Conservation (phyloP, 1,284 basidiomycete genomes). For the Cronartium quercuum region DNA sequence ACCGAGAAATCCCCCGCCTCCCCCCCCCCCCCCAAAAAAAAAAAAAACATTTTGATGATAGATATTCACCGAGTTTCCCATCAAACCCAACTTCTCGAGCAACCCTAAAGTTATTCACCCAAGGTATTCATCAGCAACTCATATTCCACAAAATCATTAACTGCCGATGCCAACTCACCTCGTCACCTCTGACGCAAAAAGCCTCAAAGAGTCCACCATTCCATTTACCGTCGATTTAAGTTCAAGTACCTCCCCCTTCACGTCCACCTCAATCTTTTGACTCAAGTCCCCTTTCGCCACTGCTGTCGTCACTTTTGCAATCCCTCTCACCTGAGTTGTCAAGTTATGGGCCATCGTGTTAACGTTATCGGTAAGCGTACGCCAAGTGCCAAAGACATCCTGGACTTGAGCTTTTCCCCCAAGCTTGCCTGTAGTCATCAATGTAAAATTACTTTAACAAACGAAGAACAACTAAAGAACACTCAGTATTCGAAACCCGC, state of each 20-base stretch:
- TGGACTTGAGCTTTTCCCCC: slow-evolving; percentile 52
- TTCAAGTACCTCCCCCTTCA: slow-evolving; percentile 50
- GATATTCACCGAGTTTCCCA: slow-evolving; percentile 48
- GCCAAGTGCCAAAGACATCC: slow-evolving; percentile 53
- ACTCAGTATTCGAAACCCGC: slow-evolving; percentile 67
- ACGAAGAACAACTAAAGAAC: slow-evolving; percentile 52
- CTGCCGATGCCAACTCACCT: slow-evolving; percentile 3
- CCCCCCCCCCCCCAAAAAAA: too few relatives aligned
- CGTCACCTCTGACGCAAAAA: slow-evolving; percentile 50
- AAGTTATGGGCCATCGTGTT: slow-evolving; percentile 51
- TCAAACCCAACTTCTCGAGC: slow-evolving; percentile 50
- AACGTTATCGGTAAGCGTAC: slow-evolving; percentile 51
- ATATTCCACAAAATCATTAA: background rate
- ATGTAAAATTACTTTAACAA: slow-evolving; percentile 45
- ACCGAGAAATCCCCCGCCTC: too few relatives aligned
- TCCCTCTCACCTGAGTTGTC: slow-evolving; percentile 46
- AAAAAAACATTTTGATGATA: slow-evolving; percentile 45
- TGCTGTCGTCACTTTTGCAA: slow-evolving; percentile 50
- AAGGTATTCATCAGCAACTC: background rate
- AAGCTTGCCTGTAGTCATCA: slow-evolving; percentile 49
- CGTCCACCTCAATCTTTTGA: slow-evolving; percentile 50
- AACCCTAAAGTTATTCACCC: slow-evolving; percentile 55
- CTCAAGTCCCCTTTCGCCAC: slow-evolving; percentile 50
- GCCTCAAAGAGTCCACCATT: slow-evolving; percentile 50
- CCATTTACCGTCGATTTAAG: slow-evolving; percentile 50